A percentile compares a stretch with the other conserved stretches of the same genome.
Conservation (phyloP, 805 yeast genomes). For the Ogataea philodendri region DNA sequence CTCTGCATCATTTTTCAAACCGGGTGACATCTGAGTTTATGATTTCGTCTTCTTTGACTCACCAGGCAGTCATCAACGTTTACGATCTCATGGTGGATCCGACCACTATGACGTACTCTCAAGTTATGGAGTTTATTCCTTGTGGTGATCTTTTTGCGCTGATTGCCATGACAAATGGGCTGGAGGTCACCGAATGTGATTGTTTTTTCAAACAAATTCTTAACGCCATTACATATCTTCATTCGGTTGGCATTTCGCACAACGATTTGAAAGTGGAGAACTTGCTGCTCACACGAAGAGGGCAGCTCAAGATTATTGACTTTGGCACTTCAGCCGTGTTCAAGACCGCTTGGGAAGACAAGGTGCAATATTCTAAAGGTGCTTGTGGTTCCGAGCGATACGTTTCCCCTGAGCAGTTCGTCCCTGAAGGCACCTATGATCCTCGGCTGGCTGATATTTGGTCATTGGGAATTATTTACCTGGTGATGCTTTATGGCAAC, state of each 20-base stretch:
- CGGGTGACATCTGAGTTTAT: constrained; percentile 89
- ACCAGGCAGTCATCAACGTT: constrained; percentile 72
- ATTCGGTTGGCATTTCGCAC: constrained; percentile 89
- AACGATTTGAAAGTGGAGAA: constrained; percentile 92
- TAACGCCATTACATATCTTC: constrained; percentile 81
- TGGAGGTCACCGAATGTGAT: constrained; percentile 71
- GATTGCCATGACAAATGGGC: constrained; percentile 48
- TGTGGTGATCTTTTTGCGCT: constrained; percentile 76
- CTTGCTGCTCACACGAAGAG: constrained; percentile 62
- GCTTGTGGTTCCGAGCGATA: constrained; percentile 87
- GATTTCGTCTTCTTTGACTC: constrained; percentile 74
- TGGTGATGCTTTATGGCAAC: constrained; percentile 54
- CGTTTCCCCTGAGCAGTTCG: constrained; percentile 87
- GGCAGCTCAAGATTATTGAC: constrained; percentile 71
- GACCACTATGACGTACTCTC: constrained; percentile 67
- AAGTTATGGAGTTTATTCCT: constrained; percentile 94
- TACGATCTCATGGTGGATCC: constrained; percentile 77
- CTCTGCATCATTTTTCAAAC: constrained; percentile 54
- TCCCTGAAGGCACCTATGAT: constrained; percentile 54
- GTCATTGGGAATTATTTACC: constrained; percentile 79
- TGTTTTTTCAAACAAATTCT: constrained; percentile 86
- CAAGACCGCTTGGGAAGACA: constrained; percentile 84
- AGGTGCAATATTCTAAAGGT: constrained; percentile 66
- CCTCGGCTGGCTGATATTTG: constrained; percentile 83
- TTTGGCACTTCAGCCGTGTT: constrained; percentile 92